Percentiles rank a stretch among this genome's conserved stretches.
These are phyloP conservation scores for Lachnellula subtilissima DNA, from an alignment of 2,329 filamentous ascomycete species.

Conservation along the genomic window DNA sequence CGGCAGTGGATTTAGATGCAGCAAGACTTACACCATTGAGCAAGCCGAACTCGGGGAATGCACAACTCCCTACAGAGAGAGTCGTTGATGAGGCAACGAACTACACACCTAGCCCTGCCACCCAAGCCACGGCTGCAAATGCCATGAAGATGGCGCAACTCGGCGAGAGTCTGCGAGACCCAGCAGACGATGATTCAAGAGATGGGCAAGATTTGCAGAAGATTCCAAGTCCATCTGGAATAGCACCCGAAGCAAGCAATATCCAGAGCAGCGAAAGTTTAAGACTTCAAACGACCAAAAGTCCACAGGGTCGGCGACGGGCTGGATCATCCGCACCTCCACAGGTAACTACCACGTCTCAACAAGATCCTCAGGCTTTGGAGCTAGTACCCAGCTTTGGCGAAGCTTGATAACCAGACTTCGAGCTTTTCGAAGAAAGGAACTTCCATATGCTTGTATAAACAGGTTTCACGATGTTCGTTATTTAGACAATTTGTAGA, in stretches of 20 bases:
- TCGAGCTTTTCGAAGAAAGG: too few species aligned
- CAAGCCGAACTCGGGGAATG: background rate
- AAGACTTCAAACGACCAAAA: constrained; percentile 2
- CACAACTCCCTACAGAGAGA: background rate
- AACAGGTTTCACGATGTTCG: too few species aligned
- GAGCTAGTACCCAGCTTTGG: background rate
- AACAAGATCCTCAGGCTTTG: background rate
- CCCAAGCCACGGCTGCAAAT: background rate
- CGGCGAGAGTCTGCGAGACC: constrained; percentile 1
- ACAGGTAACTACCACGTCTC: background rate
- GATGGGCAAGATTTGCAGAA: background rate
- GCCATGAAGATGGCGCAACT: background rate
- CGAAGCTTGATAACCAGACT: background rate
- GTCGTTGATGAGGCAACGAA: background rate
- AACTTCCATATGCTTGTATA: too few species aligned
- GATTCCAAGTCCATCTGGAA: background rate
- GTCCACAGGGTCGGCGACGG: constrained; percentile 2
- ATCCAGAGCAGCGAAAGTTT: background rate
- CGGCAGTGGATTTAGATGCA: constrained; percentile 47
- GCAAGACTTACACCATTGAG: constrained; percentile 3
- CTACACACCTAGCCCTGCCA: background rate
- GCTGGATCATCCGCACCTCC: background rate
- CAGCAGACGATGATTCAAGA: background rate
- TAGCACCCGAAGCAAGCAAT: background rate
- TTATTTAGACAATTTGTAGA: too few species aligned